Percentiles rank a stretch among this genome's conserved stretches.
Conservation (phyloP, 495 filamentous ascomycete species). For the Penicillium flavigenum region DNA sequence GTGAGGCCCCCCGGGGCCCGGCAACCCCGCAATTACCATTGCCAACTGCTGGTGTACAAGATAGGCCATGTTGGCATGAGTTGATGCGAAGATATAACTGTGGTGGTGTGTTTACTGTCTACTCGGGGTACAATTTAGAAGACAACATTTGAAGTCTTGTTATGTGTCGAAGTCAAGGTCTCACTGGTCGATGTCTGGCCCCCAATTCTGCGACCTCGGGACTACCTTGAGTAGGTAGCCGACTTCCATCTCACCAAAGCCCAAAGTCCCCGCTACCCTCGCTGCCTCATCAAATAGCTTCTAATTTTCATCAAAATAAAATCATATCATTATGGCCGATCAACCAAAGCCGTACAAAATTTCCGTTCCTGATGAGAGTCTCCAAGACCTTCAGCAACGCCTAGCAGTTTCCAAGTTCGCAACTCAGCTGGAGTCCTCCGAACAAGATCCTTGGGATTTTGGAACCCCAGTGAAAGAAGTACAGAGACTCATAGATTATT, state of each 20-base stretch:
- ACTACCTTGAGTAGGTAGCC: too few species aligned
- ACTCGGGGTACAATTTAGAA: too few species aligned
- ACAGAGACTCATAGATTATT: constrained; percentile 37
- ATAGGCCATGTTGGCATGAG: too few species aligned
- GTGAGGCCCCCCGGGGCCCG: not conserved
- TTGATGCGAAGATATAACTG: too few species aligned
- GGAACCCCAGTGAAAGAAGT: constrained; percentile 43
- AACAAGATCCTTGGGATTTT: constrained; percentile 38
- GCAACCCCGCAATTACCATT: not conserved
- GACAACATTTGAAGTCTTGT: too few species aligned
- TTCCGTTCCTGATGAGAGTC: constrained; percentile 35
- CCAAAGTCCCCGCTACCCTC: not conserved
- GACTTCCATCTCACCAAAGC: not conserved
- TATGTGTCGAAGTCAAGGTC: too few species aligned
- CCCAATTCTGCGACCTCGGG: too few species aligned
- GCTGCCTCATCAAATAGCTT: not conserved
- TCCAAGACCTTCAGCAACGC: constrained; percentile 40
- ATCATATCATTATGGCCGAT: constrained; percentile 15
- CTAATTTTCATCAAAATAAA: not conserved
- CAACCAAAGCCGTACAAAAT: constrained; percentile 32
- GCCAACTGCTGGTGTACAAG: too few species aligned
- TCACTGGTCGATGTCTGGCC: too few species aligned
- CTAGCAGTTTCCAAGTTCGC: constrained; percentile 39
- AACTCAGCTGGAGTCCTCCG: constrained; percentile 36
- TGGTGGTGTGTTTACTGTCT: too few species aligned